These are phyloP conservation scores for Dalbergia cochinchinensis DNA, from an alignment of 306 rosid genomes.

Conservation along the genomic window DNA sequence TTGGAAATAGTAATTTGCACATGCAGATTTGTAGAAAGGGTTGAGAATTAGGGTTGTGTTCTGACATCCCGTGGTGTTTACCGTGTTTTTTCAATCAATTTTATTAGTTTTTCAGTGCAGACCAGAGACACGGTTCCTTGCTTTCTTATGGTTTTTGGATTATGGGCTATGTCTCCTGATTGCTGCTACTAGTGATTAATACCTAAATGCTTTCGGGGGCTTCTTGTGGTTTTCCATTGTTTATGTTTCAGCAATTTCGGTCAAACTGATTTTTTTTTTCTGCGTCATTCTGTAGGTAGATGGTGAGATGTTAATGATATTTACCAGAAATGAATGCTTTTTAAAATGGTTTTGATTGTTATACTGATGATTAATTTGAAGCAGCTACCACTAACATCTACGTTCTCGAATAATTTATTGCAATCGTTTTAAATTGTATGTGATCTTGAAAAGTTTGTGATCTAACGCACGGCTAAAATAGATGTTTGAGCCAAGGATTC, in stretches of 20 bases:
- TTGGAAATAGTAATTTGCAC: not conserved
- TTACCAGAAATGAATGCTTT: not conserved
- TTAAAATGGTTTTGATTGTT: not conserved
- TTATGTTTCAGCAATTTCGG: not conserved
- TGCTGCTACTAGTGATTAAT: conserved; percentile 1
- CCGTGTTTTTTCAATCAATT: not conserved
- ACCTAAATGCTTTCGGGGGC: not conserved
- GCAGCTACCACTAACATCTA: not conserved
- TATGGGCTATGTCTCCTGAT: conserved; percentile 3
- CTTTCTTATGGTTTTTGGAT: not conserved
- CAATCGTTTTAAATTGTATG: not conserved
- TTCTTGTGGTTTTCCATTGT: not conserved
- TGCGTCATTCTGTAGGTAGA: not conserved
- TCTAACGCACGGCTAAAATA: not conserved
- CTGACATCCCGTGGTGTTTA: too few species aligned
- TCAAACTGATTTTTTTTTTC: not conserved
- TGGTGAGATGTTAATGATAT: not conserved
- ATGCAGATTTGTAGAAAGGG: conserved; percentile 13
- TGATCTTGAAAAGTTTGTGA: conserved; percentile 1
- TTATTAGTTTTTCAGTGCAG: not conserved
- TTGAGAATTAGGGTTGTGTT: not conserved
- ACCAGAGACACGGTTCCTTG: not conserved
- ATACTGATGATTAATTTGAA: not conserved
- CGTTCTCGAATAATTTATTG: not conserved
- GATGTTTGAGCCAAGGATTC: not conserved